A percentile compares a stretch with the other conserved stretches of the same genome.
phyloP scores from a whole-genome alignment of 495 filamentous ascomycete species.

The Podospora bellae-mahoneyi region DNA sequence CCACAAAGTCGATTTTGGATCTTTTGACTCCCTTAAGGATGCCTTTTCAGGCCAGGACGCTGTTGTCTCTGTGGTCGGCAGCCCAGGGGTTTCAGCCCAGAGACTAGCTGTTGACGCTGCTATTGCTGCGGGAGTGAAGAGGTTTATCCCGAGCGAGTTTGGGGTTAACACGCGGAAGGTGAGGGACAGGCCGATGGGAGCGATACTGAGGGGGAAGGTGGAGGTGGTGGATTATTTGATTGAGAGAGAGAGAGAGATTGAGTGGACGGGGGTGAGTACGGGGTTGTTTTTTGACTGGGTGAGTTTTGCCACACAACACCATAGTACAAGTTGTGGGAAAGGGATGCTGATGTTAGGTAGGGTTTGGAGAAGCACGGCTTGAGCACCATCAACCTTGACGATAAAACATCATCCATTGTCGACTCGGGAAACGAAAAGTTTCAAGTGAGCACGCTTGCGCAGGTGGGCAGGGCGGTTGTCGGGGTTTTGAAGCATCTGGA shows the following conservation, averaged over 20 bases:
- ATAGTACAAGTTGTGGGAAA: neutral
- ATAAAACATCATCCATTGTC: slow-evolving; percentile 44
- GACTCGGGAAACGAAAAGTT: slow-evolving; percentile 54
- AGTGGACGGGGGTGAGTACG: slow-evolving; percentile 50
- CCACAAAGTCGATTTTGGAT: slow-evolving; percentile 54
- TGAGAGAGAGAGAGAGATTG: slow-evolving; percentile 41
- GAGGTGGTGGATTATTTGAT: slow-evolving; percentile 48
- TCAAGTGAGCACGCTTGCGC: slow-evolving; percentile 46
- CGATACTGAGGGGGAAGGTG: slow-evolving; percentile 50
- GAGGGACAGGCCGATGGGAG: slow-evolving; percentile 34
- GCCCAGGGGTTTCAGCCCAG: slow-evolving; percentile 39
- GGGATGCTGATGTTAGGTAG: slow-evolving; percentile 21
- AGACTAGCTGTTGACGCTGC: slow-evolving; percentile 57
- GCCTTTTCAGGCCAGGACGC: slow-evolving; percentile 56
- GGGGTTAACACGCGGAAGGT: slow-evolving; percentile 49
- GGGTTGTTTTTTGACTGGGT: slow-evolving; percentile 54
- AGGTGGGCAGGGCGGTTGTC: slow-evolving; percentile 48
- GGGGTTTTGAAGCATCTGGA: slow-evolving; percentile 50
- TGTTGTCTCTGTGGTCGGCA: slow-evolving; percentile 51
- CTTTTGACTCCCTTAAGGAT: slow-evolving; percentile 46
- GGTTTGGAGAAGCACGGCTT: slow-evolving; percentile 39
- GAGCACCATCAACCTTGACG: slow-evolving; percentile 39
- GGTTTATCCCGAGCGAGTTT: slow-evolving; percentile 65
- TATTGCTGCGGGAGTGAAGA: slow-evolving; percentile 54
- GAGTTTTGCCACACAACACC: slow-evolving; percentile 14